phyloP scores from a whole-genome alignment of 106 monocot genomes.

The Xerophyta viscosa region DNA sequence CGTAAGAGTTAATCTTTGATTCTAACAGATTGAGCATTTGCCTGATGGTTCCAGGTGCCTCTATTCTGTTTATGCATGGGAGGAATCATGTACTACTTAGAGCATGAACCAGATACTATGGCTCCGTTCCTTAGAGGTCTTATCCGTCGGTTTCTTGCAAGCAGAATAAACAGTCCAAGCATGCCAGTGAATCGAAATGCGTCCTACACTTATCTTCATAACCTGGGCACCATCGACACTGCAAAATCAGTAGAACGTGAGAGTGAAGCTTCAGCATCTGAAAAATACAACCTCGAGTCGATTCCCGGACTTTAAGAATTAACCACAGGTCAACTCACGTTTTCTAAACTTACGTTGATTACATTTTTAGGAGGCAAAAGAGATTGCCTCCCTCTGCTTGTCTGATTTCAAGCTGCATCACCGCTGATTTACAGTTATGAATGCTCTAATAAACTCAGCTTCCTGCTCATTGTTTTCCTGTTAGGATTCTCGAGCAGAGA shows the following conservation, averaged over 20 bases:
- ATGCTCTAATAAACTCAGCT: no score
- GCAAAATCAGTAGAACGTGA: conserved; percentile 17
- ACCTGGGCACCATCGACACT: conserved; percentile 29
- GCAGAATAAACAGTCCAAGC: conserved; percentile 87
- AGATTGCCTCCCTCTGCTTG: no score
- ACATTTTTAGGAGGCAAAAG: no score
- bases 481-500: no score
- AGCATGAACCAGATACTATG: conserved; percentile 95
- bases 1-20: no score
- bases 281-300: conserved; percentile 75
- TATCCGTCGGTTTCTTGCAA: conserved; percentile 80
- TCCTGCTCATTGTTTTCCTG: no score
- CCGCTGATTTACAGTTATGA: no score
- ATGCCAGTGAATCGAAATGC: conserved; percentile 33
- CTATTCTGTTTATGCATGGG: conserved; percentile 93
- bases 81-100: conserved; percentile 96
- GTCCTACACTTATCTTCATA: conserved; percentile 60
- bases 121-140: conserved; percentile 82
- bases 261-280: conserved; percentile 18
- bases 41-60: conserved; percentile 51
- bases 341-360: no score
- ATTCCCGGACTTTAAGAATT: conserved; percentile 71
- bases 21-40: no score
- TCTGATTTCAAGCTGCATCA: no score
- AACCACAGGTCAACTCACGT: no score